These are phyloP conservation scores for Leishmania gerbilli DNA, from an alignment of 208 protist genomes.

Conservation along the genomic window DNA sequence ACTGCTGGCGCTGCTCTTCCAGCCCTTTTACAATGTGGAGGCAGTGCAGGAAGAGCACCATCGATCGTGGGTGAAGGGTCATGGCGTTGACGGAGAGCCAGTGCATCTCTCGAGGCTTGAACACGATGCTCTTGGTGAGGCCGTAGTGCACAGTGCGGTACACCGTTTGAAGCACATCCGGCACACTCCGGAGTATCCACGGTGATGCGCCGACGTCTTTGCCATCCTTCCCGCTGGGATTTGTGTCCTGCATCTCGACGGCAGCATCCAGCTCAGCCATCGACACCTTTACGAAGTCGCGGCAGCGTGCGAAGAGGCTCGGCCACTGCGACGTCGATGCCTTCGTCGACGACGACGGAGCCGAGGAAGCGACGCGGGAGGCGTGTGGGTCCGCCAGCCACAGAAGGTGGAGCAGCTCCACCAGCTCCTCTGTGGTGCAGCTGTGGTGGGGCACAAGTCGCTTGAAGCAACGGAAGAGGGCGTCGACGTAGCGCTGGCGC, in stretches of 20 bases:
- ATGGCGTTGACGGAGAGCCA: slow-evolving; percentile 1
- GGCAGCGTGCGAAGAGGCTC: slow-evolving; percentile 6
- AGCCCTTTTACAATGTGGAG: neutral
- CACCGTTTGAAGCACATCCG: slow-evolving; percentile 7
- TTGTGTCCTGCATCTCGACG: neutral
- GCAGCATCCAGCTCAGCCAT: slow-evolving; percentile 2
- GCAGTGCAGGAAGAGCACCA: slow-evolving; percentile 1
- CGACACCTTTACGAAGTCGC: neutral
- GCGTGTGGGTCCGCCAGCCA: slow-evolving; percentile 27
- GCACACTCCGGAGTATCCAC: neutral
- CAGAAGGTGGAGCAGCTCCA: slow-evolving; percentile 30
- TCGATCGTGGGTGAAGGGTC: slow-evolving; percentile 5
- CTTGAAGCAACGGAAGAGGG: slow-evolving; percentile 18
- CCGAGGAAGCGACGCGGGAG: slow-evolving; percentile 5
- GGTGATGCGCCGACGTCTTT: neutral
- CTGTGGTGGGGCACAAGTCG: slow-evolving; percentile 9
- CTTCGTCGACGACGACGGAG: neutral
- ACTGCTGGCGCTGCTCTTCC: neutral
- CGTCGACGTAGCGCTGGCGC: slow-evolving; percentile 27
- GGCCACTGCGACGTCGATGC: slow-evolving; percentile 11
- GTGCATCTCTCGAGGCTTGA: neutral
- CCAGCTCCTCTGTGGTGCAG: slow-evolving; percentile 11
- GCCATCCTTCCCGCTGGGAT: neutral
- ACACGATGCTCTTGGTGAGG: neutral
- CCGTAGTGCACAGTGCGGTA: neutral